phyloP scores from a whole-genome alignment of 306 rosid species.

The Medicago arabica region DNA sequence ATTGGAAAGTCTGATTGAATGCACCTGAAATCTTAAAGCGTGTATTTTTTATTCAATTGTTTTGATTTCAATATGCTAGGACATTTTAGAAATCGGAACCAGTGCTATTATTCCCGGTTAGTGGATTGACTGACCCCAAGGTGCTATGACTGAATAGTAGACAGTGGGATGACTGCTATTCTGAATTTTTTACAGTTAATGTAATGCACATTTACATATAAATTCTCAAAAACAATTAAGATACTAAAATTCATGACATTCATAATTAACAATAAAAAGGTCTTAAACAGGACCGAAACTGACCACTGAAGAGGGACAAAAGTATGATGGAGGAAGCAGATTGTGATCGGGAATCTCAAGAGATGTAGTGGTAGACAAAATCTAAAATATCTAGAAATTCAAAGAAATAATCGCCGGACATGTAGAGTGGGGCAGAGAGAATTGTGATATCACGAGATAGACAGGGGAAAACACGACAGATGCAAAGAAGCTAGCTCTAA shows the following conservation, averaged over 20 bases:
- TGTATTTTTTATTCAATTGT: slow-evolving; percentile 1
- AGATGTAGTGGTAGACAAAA: neutral
- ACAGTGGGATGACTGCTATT: neutral
- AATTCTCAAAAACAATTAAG: neutral
- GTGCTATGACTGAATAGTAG: neutral
- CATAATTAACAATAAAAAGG: neutral
- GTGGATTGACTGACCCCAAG: neutral
- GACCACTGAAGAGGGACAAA: neutral
- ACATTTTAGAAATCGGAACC: neutral
- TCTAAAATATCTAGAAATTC: neutral
- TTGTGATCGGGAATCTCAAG: neutral
- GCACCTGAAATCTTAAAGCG: slow-evolving; percentile 12
- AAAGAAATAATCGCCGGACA: neutral
- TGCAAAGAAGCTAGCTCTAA: neutral
- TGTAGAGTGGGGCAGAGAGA: neutral
- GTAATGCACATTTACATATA: neutral
- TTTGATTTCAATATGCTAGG: slow-evolving; percentile 20
- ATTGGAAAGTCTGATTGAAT: slow-evolving; percentile 5
- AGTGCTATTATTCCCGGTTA: neutral
- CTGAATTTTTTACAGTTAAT: neutral
- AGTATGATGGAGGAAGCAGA: neutral
- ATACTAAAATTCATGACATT: neutral
- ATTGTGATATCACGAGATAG: neutral
- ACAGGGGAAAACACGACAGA: neutral
- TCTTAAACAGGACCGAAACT: neutral